These are phyloP conservation scores for Cladosporium sp. DNA, from an alignment of 2,329 filamentous ascomycete genomes.

Conservation along the genomic window DNA sequence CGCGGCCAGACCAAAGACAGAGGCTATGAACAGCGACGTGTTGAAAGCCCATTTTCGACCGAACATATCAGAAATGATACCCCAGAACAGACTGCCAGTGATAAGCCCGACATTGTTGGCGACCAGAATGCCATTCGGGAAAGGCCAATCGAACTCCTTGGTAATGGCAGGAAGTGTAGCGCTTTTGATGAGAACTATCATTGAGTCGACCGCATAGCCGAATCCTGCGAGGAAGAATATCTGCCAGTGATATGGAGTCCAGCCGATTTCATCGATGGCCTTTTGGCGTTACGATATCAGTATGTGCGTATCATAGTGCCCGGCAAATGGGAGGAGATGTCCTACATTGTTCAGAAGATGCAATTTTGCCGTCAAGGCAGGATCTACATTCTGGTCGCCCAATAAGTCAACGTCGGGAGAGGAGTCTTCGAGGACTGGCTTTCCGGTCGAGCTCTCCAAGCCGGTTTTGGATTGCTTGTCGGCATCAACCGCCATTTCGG, in stretches of 20 bases:
- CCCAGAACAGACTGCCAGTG: slow-evolving; percentile 33
- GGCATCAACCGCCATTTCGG: too few species aligned
- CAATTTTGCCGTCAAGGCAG: too few species aligned
- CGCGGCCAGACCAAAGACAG: slow-evolving; percentile 24
- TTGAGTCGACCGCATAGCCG: slow-evolving; percentile 36
- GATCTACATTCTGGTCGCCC: too few species aligned
- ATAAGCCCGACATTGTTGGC: slow-evolving; percentile 41
- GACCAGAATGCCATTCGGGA: slow-evolving; percentile 33
- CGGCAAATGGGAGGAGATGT: too few species aligned
- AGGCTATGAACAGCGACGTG: slow-evolving; percentile 22
- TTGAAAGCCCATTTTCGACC: slow-evolving; percentile 22
- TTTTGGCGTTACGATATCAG: too few species aligned
- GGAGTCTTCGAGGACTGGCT: too few species aligned
- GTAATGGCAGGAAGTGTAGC: slow-evolving; percentile 30
- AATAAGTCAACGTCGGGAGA: too few species aligned
- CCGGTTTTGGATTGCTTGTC: too few species aligned
- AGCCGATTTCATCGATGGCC: slow-evolving; percentile 56
- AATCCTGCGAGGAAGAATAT: slow-evolving; percentile 60
- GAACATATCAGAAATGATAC: slow-evolving; percentile 18
- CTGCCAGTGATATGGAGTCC: slow-evolving; percentile 56
- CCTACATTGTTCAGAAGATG: too few species aligned
- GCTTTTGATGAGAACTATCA: slow-evolving; percentile 35
- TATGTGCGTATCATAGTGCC: too few species aligned
- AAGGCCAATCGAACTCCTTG: slow-evolving; percentile 22
- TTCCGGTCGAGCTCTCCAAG: too few species aligned